Conservation (phyloP, 78 protist genomes). For the Thecamonas trahens region DNA sequence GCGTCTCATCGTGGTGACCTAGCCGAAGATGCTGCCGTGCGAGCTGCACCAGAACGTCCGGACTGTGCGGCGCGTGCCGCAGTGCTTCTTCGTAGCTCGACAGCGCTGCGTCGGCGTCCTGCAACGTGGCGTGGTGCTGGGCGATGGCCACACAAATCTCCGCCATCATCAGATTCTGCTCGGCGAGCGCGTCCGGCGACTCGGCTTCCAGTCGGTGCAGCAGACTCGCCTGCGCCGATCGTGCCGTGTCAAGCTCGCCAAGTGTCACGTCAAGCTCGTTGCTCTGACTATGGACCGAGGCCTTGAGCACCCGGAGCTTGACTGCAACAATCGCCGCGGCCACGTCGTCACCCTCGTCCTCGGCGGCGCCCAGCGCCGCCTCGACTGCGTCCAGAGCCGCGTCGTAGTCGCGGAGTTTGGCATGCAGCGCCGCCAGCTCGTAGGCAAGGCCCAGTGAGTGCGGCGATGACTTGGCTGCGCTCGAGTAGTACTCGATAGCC, state of each 20-base stretch:
- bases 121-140: not conserved
- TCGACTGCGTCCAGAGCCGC: conserved; percentile 12
- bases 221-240: not conserved
- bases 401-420: conserved; percentile 12
- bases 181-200: conserved; percentile 9
- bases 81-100: conserved; percentile 38
- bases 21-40: conserved; percentile 27
- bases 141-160: conserved; percentile 25
- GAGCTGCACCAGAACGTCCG: conserved; percentile 34
- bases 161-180: not conserved
- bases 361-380: not conserved
- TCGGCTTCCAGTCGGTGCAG: conserved; percentile 8
- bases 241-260: no score
- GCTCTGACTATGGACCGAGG: no score
- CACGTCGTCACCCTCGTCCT: not conserved
- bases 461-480: conserved; percentile 34
- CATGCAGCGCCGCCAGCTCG: conserved; percentile 58
- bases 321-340: not conserved
- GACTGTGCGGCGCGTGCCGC: conserved; percentile 4
- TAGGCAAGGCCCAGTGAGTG: not conserved
- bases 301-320: not conserved
- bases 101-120: conserved; percentile 14
- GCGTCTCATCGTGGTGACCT: conserved; percentile 43
- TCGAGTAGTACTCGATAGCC: conserved; percentile 30
- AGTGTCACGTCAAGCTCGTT: no score